Conservation (phyloP, 2,329 filamentous ascomycete genomes). For the Pestalotiopsis sp. region DNA sequence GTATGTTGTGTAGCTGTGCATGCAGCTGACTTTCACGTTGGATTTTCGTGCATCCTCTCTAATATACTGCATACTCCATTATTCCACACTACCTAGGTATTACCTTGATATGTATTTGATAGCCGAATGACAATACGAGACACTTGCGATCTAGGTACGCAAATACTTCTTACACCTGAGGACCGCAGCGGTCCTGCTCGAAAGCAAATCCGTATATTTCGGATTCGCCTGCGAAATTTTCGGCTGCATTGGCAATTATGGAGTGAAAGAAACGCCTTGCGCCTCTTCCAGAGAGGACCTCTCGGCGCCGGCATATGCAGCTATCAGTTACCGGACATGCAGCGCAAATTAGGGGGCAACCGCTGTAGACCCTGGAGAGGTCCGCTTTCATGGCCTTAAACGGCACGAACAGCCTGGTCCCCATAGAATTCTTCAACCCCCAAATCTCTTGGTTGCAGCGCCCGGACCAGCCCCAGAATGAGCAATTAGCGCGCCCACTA, state of each 20-base stretch:
- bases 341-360: slow-evolving; percentile 1
- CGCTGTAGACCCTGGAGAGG: slow-evolving; percentile 4
- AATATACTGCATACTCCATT: neutral
- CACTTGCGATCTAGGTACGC: neutral
- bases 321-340: neutral
- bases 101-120: neutral
- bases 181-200: too few species aligned
- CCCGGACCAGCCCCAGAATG: slow-evolving; percentile 9
- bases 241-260: neutral
- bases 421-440: neutral
- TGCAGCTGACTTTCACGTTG: neutral
- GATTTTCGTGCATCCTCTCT: neutral
- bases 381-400: neutral
- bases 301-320: neutral
- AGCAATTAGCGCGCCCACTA: slow-evolving; percentile 3
- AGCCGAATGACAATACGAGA: neutral
- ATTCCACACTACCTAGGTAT: neutral
- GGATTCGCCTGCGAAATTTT: neutral
- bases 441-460: slow-evolving; percentile 6
- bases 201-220: neutral
- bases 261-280: neutral
- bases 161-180: neutral
- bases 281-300: neutral
- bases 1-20: too few species aligned
- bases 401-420: neutral